Percentiles rank a stretch among this genome's conserved stretches.
Conservation (phyloP, 169 alveolate species). For the Cryptosporidium ryanae region DNA sequence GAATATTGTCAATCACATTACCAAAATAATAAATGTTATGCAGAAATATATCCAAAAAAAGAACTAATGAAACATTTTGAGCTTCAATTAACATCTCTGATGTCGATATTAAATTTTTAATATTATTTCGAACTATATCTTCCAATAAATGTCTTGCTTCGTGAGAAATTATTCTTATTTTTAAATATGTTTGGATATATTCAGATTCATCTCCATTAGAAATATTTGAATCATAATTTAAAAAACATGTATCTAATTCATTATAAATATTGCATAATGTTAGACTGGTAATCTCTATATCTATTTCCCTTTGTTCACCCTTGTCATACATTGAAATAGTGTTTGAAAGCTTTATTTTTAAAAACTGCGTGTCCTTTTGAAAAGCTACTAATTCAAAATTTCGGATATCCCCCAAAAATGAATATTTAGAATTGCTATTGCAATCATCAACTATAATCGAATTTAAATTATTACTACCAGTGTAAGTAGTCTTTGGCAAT, state of each 20-base stretch:
- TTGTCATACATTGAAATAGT: constrained; percentile 17
- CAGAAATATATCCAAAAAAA: constrained; percentile 42
- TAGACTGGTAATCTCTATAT: not conserved
- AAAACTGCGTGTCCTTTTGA: constrained; percentile 15
- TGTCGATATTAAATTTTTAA: not conserved
- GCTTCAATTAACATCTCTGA: constrained; percentile 64
- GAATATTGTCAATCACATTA: constrained; percentile 28
- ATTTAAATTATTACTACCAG: too few species aligned
- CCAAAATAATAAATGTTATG: constrained; percentile 55
- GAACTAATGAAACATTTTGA: constrained; percentile 1
- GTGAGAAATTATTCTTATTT: constrained; percentile 18
- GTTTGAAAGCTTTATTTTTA: not conserved
- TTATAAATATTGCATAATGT: not conserved
- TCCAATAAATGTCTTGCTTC: not conserved
- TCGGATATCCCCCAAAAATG: not conserved
- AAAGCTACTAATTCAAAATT: constrained; percentile 44
- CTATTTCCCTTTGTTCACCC: constrained; percentile 18
- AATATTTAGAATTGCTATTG: not conserved
- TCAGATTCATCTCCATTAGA: not conserved
- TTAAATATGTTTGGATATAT: not conserved
- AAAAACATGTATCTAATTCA: constrained; percentile 35
- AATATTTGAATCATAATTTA: constrained; percentile 5
- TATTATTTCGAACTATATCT: constrained; percentile 1
- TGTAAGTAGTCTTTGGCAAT: too few species aligned
- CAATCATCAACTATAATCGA: too few species aligned